Percentiles rank a stretch among this genome's conserved stretches.
Conservation (phyloP, 495 filamentous ascomycete species). For the Sporormia fimetaria region DNA sequence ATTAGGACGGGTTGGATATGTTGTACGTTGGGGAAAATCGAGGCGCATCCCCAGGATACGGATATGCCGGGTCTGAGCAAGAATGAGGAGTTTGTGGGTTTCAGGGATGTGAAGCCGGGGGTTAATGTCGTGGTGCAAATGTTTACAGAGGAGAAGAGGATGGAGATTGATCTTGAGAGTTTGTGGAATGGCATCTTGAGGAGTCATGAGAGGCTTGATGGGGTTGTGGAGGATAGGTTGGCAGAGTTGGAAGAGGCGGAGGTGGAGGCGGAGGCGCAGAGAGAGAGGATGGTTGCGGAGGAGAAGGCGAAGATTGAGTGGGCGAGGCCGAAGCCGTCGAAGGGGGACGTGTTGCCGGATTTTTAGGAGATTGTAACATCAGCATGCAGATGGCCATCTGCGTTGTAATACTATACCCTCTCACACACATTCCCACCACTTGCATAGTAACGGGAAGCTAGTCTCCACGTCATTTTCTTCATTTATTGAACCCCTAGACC, state of each 20-base stretch:
- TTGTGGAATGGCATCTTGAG: conserved; percentile 56
- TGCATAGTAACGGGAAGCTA: too few relatives aligned
- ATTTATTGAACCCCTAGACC: too few relatives aligned
- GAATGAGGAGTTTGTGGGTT: conserved; percentile 54
- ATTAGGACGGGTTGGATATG: conserved; percentile 92
- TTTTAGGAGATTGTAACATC: too few relatives aligned
- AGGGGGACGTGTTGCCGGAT: too few relatives aligned
- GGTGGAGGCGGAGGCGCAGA: neutral
- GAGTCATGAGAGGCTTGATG: conserved; percentile 5
- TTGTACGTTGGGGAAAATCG: conserved; percentile 69
- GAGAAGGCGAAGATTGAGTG: too few relatives aligned
- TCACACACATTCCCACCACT: too few relatives aligned
- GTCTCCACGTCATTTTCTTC: too few relatives aligned
- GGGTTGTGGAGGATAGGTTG: conserved; percentile 19
- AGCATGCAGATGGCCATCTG: too few relatives aligned
- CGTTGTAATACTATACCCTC: too few relatives aligned
- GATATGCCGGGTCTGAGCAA: conserved; percentile 9
- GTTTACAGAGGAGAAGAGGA: conserved; percentile 74
- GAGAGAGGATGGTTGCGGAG: too few relatives aligned
- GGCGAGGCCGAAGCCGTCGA: too few relatives aligned
- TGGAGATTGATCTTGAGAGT: conserved; percentile 69
- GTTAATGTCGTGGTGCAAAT: conserved; percentile 78
- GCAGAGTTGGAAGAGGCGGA: conserved; percentile 5
- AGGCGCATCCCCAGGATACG: conserved; percentile 30
- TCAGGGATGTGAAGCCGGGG: conserved; percentile 48